These are phyloP conservation scores for Fabrea salina DNA, from an alignment of 169 alveolate genomes.

Conservation along the genomic window DNA sequence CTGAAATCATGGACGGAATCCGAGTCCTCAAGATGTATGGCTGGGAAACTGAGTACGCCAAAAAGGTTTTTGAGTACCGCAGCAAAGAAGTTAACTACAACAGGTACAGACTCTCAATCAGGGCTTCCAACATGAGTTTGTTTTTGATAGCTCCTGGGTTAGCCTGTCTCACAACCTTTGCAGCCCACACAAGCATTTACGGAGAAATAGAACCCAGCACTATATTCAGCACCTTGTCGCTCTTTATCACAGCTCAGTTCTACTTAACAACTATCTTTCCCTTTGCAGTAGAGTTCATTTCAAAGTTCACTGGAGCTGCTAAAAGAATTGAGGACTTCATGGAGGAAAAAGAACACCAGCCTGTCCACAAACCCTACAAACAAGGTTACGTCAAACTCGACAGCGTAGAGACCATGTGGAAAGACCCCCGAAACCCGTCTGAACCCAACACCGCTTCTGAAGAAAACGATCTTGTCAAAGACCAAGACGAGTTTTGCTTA, in stretches of 20 bases:
- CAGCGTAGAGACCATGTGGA: not conserved
- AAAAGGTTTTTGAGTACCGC: not conserved
- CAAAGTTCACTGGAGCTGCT: not conserved
- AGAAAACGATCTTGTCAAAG: too few relatives aligned
- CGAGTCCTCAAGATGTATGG: not conserved
- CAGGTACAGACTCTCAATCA: not conserved
- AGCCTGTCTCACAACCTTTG: not conserved
- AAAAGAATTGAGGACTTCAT: not conserved
- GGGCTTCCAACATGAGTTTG: not conserved
- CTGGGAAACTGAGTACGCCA: not conserved
- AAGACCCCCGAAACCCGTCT: too few relatives aligned
- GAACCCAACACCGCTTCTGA: too few relatives aligned
- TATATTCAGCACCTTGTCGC: not conserved
- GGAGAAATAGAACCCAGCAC: not conserved
- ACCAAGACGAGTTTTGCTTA: slow-evolving; percentile 3
- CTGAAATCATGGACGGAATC: not conserved
- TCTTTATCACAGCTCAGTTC: not conserved
- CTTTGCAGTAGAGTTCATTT: not conserved
- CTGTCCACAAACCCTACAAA: not conserved
- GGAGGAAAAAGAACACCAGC: not conserved
- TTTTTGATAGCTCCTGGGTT: not conserved
- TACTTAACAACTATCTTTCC: not conserved
- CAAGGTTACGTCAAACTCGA: not conserved
- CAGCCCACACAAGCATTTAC: not conserved
- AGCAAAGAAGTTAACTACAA: not conserved